These are phyloP conservation scores for Dimocarpus longan DNA, from an alignment of 345 rosid species.

Conservation along the genomic window DNA sequence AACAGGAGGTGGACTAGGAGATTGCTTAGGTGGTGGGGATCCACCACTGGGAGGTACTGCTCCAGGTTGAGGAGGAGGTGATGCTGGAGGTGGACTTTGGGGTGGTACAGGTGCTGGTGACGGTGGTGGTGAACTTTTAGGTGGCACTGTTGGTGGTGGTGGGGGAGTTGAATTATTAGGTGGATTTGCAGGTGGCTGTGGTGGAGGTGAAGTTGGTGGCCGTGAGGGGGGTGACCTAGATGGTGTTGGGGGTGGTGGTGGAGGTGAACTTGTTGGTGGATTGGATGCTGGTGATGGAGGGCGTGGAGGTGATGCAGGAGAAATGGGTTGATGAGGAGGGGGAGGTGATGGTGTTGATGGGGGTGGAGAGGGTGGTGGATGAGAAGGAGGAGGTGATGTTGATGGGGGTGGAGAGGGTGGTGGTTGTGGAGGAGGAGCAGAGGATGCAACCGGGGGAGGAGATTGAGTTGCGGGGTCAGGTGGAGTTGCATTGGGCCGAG, in stretches of 20 bases:
- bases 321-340: slow-evolving; percentile 24
- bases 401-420: slow-evolving; percentile 30
- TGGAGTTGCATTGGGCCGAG: slow-evolving; percentile 37
- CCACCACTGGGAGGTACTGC: slow-evolving; percentile 26
- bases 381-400: slow-evolving; percentile 23
- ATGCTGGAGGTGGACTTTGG: slow-evolving; percentile 37
- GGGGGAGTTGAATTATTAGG: slow-evolving; percentile 35
- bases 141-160: slow-evolving; percentile 34
- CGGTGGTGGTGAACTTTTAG: slow-evolving; percentile 29
- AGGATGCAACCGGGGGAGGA: slow-evolving; percentile 19
- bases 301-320: slow-evolving; percentile 33
- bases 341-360: slow-evolving; percentile 25
- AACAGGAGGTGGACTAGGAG: slow-evolving; percentile 34
- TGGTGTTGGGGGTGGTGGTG: slow-evolving; percentile 30
- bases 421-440: slow-evolving; percentile 23
- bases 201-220: slow-evolving; percentile 28
- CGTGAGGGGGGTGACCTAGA: background rate
- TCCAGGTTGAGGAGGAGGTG: slow-evolving; percentile 27
- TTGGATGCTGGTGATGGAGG: slow-evolving; percentile 31
- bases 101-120: slow-evolving; percentile 30
- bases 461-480: slow-evolving; percentile 35
- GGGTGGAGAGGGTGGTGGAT: slow-evolving; percentile 29
- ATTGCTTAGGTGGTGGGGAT: slow-evolving; percentile 37
- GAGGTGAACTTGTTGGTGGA: slow-evolving; percentile 26
- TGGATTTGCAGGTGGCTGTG: slow-evolving; percentile 21